phyloP scores from a whole-genome alignment of 495 filamentous ascomycete genomes.

The Neurospora sp. region DNA sequence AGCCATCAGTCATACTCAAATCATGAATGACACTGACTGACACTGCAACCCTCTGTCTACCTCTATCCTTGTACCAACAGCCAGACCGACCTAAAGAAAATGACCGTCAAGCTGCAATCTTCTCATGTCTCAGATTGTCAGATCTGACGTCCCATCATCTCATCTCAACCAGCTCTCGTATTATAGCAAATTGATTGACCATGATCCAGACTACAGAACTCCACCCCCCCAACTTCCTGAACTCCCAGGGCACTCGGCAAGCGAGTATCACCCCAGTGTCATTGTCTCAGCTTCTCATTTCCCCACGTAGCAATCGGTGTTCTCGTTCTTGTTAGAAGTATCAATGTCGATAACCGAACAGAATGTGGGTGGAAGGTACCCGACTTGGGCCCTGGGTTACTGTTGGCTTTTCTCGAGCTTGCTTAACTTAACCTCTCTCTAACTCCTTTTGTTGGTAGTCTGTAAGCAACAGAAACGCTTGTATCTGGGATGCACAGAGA shows the following conservation, averaged over 20 bases:
- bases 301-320: not conserved
- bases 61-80: not conserved
- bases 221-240: not conserved
- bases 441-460: not conserved
- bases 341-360: not conserved
- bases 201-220: not conserved
- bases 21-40: not conserved
- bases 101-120: not conserved
- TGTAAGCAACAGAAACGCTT: not conserved
- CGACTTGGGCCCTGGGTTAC: not conserved
- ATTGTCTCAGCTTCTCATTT: not conserved
- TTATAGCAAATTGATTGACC: not conserved
- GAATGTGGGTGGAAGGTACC: not conserved
- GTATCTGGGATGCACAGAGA: not conserved
- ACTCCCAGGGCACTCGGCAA: not conserved
- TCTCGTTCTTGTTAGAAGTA: not conserved
- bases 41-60: not conserved
- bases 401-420: not conserved
- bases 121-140: not conserved
- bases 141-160: not conserved
- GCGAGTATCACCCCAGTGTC: not conserved
- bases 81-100: not conserved
- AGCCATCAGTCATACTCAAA: not conserved
- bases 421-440: not conserved
- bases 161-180: not conserved